Base-by-base conservation (phyloP, 1,284 basidiomycete species). In the Cryptococcus sp. region DNA sequence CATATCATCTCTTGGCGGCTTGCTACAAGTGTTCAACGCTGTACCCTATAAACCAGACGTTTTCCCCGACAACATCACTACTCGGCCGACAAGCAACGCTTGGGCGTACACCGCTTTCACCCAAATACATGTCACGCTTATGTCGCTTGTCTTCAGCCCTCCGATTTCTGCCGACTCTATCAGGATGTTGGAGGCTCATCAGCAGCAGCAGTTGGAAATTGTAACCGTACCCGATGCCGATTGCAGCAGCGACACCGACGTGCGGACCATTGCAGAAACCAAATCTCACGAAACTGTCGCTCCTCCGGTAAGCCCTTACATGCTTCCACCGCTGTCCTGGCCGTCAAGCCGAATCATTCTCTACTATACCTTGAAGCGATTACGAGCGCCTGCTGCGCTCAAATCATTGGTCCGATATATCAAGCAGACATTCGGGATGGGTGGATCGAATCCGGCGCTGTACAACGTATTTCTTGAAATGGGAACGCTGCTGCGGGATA, bases 41-140 rank as follows among this genome's bases (percentile, higher is more conserved):
- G 67, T 74, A 1, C 69, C 68, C 5, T 57, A 57, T 26, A 46
- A 63, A 19, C 76, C 76, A 0, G 62, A 68, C 3, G 73, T 79
- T 3, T 78, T 70, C 55, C 76, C 78, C 8, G 70, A 69, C 23
- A 50, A 47, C 7, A 25, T 64, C 46, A 46, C 40, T 7, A 8
- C 34, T 10, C 25, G 46, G 3, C 57, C 56, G 5, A 23, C 17
- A 10, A 34, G 54, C 38, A 46, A 59, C 41, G 44, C 50, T 37
- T 73, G 71, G 71, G 74, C 74, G 1, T 79, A 74, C 58, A 70
- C 76, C 1, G 74, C 77, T 4, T 72, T 70, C 48, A 75, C 75
- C 1, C 78, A 79, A 46, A 69, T 76, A 17, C 74, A 77, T 46
- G 65, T 74, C 37, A 77, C 76, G 6, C 64, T 79, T 10, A 66